phyloP scores from a whole-genome alignment of 2,329 filamentous ascomycete genomes.

The Penicillium carneum region DNA sequence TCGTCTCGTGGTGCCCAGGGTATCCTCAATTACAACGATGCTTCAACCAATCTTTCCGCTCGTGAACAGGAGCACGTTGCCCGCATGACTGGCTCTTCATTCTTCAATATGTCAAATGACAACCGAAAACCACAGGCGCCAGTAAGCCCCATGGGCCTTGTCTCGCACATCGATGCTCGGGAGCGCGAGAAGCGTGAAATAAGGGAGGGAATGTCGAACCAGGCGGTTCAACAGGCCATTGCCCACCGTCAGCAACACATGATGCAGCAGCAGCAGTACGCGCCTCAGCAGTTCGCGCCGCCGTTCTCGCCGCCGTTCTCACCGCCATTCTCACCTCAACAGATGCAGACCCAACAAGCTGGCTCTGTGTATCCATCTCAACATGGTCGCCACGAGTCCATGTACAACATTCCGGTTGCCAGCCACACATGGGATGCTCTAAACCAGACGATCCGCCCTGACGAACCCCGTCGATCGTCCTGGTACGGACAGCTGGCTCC shows the following conservation, averaged over 20 bases:
- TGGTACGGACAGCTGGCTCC: constrained; percentile 45
- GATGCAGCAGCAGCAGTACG: constrained; percentile 51
- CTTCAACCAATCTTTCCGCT: constrained; percentile 73
- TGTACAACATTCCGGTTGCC: constrained; percentile 48
- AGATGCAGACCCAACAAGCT: constrained; percentile 23
- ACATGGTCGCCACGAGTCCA: constrained; percentile 35
- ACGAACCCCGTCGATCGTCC: constrained; percentile 45
- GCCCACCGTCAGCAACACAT: constrained; percentile 68
- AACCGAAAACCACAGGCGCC: constrained; percentile 60
- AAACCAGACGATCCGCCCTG: constrained; percentile 41
- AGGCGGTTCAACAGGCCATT: constrained; percentile 76
- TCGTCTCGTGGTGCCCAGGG: constrained; percentile 66
- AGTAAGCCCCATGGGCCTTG: constrained; percentile 65
- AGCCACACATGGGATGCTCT: constrained; percentile 50
- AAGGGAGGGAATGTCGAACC: constrained; percentile 72
- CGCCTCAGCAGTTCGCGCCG: constrained; percentile 10
- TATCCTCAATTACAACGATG: constrained; percentile 60
- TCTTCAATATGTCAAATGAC: constrained; percentile 70
- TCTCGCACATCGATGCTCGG: constrained; percentile 79
- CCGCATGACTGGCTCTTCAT: constrained; percentile 76
- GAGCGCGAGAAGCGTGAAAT: constrained; percentile 78
- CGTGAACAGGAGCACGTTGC: constrained; percentile 90
- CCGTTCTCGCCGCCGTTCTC: not conserved
- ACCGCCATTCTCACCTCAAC: not conserved
- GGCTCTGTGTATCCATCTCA: constrained; percentile 30